Evolutionary conservation across 805 yeast species (phyloP).

Genomic region (Spathaspora girioi): DNA sequence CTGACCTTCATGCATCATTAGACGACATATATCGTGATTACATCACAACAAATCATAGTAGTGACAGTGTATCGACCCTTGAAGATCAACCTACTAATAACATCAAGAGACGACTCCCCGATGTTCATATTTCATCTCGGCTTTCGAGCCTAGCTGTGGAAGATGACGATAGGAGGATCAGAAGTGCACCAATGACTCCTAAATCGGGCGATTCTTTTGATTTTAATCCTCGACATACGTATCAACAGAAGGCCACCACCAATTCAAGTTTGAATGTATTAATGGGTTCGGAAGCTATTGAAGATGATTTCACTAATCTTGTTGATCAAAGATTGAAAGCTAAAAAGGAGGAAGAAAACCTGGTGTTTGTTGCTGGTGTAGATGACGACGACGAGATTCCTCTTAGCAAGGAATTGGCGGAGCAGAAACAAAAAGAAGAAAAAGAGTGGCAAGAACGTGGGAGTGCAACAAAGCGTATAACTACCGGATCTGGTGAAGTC

Average conservation of each 20-base stretch:
- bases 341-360: constrained; percentile 5
- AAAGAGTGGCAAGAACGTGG: constrained; percentile 33
- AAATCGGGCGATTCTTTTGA: constrained; percentile 26
- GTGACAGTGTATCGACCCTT: neutral
- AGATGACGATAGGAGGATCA: constrained; percentile 11
- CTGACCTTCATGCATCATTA: neutral
- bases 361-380: neutral
- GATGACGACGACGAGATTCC: constrained; percentile 4
- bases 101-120: constrained; percentile 4
- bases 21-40: neutral
- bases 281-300: constrained; percentile 14
- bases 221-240: constrained; percentile 16
- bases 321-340: constrained; percentile 3
- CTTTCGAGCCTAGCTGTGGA: constrained; percentile 16
- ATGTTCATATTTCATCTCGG: constrained; percentile 21
- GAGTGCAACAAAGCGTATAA: constrained; percentile 27
- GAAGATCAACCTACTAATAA: neutral
- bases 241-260: constrained; percentile 22
- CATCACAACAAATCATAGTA: neutral
- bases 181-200: constrained; percentile 31
- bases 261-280: constrained; percentile 36
- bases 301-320: constrained; percentile 3
- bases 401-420: constrained; percentile 5
- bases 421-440: constrained; percentile 3
- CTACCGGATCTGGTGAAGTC: constrained; percentile 12